Base-by-base conservation (phyloP, 2,329 filamentous ascomycete genomes). In the Endocalyx cinctus region DNA sequence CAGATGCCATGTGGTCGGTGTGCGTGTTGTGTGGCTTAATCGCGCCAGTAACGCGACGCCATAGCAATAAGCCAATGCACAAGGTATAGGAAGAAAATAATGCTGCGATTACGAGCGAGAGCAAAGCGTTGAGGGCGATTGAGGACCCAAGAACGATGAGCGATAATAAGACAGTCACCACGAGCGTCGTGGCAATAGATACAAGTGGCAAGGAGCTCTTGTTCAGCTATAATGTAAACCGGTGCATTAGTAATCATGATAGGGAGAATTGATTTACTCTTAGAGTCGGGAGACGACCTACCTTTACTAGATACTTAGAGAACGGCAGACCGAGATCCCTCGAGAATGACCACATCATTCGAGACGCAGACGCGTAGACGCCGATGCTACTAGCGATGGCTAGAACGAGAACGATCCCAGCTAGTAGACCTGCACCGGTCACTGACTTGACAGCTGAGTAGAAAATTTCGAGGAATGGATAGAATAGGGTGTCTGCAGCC, bases 1-100 rank as follows among this genome's bases (percentile, higher is more conserved):
- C 33, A n/a, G n/a, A n/a, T n/a, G n/a, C n/a, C n/a, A n/a, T n/a
- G n/a, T n/a, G n/a, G 15, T 35, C 28, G 5, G 19, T 28, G 10
- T 30, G 28, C 3, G 37, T 29, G n/a, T 28, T 25, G 5, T 33
- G 37, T 4, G 37, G 45, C 3, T 31, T 41, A 14, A 62, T 53
- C 23, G 53, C 59, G 3, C 39, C 44, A 2, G 39, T 45, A 27
- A 57, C 41, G 10, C 66, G 60, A 19, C 60, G 63, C 38, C 57
- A 62, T 2, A 69, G 54, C 6, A 68, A 45, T 6, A 69, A 45
- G 2, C 50, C 37, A 14, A 59, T 58, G 0, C 57, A 57, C 4
- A 67, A 43, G n/a, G 67, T 48, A 37, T 69, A 70, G 0, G 63
- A 65, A 13, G 58, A 54, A 29, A 62, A 68, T 19, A 67, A 57